A percentile compares a stretch with the other conserved stretches of the same genome.
Conservation (phyloP, 2,329 filamentous ascomycete species). For the Xylaria sp. region DNA sequence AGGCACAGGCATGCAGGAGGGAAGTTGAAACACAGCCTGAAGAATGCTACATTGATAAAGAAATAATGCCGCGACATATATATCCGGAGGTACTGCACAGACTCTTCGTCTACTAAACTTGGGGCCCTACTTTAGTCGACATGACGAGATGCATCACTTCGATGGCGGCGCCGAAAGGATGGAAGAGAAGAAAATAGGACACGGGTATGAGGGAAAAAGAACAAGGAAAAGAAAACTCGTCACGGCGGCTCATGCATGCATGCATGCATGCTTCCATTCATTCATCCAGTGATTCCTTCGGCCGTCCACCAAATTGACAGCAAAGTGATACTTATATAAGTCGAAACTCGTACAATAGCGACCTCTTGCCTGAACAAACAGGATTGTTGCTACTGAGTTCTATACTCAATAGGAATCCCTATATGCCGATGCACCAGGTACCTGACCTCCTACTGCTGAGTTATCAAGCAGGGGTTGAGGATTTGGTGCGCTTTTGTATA, state of each 20-base stretch:
- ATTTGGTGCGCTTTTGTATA: no score
- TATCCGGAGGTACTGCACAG: conserved; percentile 8
- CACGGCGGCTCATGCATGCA: background rate
- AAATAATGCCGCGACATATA: background rate
- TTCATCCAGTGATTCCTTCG: background rate
- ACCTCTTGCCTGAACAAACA: background rate
- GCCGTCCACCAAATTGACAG: no score
- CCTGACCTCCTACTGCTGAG: no score
- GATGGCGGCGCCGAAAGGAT: no score
- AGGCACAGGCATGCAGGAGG: background rate
- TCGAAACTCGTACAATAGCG: conserved; percentile 15
- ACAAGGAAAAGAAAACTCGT: background rate
- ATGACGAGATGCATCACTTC: background rate
- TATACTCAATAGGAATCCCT: background rate
- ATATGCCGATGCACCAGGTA: no score
- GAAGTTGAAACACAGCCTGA: background rate
- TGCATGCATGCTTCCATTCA: background rate
- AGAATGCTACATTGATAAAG: background rate
- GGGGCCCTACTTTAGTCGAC: background rate
- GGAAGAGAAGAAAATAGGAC: background rate
- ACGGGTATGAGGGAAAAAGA: background rate
- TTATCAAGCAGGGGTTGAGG: no score
- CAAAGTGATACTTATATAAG: background rate
- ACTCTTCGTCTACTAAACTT: background rate
- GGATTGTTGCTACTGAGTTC: background rate